These are phyloP conservation scores for Solanum boliviense DNA, from an alignment of 257 asterid species.

Conservation along the genomic window DNA sequence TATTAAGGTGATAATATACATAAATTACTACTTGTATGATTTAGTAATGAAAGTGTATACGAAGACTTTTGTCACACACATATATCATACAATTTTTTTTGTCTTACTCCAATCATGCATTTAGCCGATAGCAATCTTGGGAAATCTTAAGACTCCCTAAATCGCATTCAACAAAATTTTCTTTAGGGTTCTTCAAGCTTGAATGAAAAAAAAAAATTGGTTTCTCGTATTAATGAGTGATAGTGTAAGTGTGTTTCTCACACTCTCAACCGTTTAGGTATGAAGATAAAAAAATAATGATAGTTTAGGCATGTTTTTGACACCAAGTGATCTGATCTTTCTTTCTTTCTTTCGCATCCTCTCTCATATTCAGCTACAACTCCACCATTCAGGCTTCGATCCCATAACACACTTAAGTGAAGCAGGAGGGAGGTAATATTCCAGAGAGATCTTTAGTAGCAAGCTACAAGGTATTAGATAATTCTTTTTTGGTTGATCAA, in stretches of 20 bases:
- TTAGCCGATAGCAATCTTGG: background rate
- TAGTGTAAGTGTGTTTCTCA: background rate
- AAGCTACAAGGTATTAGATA: background rate
- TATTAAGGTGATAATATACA: background rate
- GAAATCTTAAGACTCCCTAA: background rate
- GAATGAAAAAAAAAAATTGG: background rate
- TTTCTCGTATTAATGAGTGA: background rate
- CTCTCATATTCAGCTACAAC: background rate
- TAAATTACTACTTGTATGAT: background rate
- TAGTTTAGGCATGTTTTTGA: too few species aligned
- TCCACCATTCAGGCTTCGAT: background rate
- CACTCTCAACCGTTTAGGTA: background rate
- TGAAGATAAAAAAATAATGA: background rate
- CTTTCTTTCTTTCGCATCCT: background rate
- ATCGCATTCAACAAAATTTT: background rate
- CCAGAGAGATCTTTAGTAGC: background rate
- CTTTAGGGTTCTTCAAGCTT: background rate
- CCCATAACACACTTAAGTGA: background rate
- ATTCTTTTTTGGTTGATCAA: too few species aligned
- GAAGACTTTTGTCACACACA: background rate
- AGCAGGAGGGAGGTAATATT: background rate
- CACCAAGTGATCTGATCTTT: background rate
- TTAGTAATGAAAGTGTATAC: background rate
- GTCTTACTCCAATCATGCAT: too few species aligned
- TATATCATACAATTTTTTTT: background rate